These are phyloP conservation scores for Apiotrichum laibachii DNA, from an alignment of 1,284 basidiomycete species.

Conservation along the genomic window DNA sequence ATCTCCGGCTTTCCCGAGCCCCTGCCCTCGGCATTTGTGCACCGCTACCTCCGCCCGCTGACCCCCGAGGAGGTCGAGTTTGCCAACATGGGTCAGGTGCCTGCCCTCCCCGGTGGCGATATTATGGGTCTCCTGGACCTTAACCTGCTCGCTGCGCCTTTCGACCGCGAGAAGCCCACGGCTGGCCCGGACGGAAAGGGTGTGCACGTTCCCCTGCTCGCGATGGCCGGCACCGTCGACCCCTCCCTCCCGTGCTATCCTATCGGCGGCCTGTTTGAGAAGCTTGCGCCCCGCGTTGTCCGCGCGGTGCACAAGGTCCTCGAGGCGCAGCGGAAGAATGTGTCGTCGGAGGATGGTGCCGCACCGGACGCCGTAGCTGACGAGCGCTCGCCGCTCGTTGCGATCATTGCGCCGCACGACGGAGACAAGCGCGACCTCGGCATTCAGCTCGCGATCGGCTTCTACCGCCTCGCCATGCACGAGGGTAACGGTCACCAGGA, in stretches of 20 bases:
- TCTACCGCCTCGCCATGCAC: conserved; percentile 20
- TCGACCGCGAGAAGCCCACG: not conserved
- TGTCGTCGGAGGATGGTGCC: not conserved
- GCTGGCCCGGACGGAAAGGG: conserved; percentile 15
- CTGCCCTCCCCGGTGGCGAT: conserved; percentile 6
- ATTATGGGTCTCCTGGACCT: conserved; percentile 19
- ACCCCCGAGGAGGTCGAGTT: conserved; percentile 15
- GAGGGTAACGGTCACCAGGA: conserved; percentile 21
- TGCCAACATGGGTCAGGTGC: conserved; percentile 24
- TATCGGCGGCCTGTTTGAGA: conserved; percentile 11
- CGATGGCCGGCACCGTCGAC: conserved; percentile 10
- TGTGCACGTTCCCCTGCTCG: conserved; percentile 20
- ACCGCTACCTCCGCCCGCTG: conserved; percentile 11
- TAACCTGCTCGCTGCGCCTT: conserved; percentile 1
- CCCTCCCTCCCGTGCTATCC: conserved; percentile 22
- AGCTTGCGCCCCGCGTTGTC: conserved; percentile 6
- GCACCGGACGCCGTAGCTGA: conserved; percentile 1
- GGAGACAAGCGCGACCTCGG: conserved; percentile 16
- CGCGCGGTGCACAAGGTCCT: conserved; percentile 8
- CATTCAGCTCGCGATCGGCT: conserved; percentile 14
- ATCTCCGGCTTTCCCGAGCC: not conserved
- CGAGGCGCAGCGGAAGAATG: conserved; percentile 9
- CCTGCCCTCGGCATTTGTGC: not conserved
- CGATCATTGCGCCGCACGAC: conserved; percentile 12
- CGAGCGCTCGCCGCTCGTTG: conserved; percentile 8